A percentile compares a stretch with the other conserved stretches of the same genome.
phyloP scores from a whole-genome alignment of 1,284 basidiomycete species.

The Coniophora puteana region DNA sequence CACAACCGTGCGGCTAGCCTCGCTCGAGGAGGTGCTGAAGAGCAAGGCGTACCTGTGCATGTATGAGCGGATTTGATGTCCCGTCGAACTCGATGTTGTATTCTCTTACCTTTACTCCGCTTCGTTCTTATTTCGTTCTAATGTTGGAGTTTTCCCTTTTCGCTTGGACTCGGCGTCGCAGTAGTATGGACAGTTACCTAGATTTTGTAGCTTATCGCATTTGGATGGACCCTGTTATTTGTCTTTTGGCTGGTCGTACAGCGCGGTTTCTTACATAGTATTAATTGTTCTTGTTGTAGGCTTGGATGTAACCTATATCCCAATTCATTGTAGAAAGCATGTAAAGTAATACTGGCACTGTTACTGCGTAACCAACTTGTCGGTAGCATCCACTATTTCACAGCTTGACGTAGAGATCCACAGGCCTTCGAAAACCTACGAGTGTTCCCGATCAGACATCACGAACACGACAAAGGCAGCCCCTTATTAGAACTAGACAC shows the following conservation, averaged over 20 bases:
- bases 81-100: background rate
- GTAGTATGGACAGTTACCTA: background rate
- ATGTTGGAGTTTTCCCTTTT: too few relatives aligned
- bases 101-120: background rate
- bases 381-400: constrained; percentile 1
- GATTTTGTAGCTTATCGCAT: background rate
- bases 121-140: background rate
- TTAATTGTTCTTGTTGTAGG: too few relatives aligned
- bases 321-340: too few relatives aligned
- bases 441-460: background rate
- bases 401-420: constrained; percentile 42
- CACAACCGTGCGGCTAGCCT: constrained; percentile 74
- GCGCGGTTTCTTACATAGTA: constrained; percentile 2
- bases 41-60: constrained; percentile 90
- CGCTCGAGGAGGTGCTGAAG: constrained; percentile 84
- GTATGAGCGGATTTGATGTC: constrained; percentile 64
- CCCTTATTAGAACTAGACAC: constrained; percentile 16
- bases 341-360: too few relatives aligned
- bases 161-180: background rate
- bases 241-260: background rate
- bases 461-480: constrained; percentile 3
- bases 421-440: constrained; percentile 45
- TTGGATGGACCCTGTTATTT: background rate
- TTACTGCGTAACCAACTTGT: too few relatives aligned
- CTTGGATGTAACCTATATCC: too few relatives aligned